These are phyloP conservation scores for Colletotrichum theobromicola DNA, from an alignment of 2,329 filamentous ascomycete genomes.

Conservation along the genomic window DNA sequence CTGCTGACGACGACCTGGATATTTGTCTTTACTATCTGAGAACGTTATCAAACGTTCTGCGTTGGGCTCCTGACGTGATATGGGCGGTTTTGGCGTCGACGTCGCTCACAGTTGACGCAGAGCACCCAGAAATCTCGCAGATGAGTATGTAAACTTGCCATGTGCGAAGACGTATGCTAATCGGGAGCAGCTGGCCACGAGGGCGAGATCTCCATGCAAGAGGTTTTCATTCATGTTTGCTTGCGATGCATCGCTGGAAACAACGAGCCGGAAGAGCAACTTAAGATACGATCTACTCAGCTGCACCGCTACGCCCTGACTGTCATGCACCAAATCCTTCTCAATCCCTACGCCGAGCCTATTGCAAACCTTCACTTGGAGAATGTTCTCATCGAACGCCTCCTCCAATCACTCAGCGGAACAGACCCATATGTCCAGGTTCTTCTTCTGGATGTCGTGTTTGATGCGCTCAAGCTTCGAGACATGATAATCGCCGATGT, in stretches of 20 bases:
- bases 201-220: conserved; percentile 66
- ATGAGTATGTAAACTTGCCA: conserved; percentile 53
- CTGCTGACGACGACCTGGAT: conserved; percentile 71
- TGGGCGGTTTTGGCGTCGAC: conserved; percentile 75
- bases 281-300: conserved; percentile 61
- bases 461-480: conserved; percentile 73
- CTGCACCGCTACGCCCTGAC: conserved; percentile 75
- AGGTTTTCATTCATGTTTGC: conserved; percentile 71
- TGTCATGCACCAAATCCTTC: conserved; percentile 72
- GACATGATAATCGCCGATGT: conserved; percentile 45
- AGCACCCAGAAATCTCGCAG: conserved; percentile 45
- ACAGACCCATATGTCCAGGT: conserved; percentile 77
- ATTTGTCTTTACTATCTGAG: conserved; percentile 80
- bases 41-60: conserved; percentile 75
- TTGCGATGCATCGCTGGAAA: conserved; percentile 63
- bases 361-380: conserved; percentile 73
- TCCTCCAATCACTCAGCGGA: conserved; percentile 64
- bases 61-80: conserved; percentile 69
- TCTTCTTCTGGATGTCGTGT: conserved; percentile 78
- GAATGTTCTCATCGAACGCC: conserved; percentile 69
- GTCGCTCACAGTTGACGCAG: conserved; percentile 52
- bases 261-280: conserved; percentile 38
- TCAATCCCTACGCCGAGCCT: conserved; percentile 64
- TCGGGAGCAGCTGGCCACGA: conserved; percentile 52
- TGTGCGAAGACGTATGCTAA: conserved; percentile 21